Evolutionary conservation across 106 monocot genomes (phyloP).

Genomic region (Dendrobium officinale): DNA sequence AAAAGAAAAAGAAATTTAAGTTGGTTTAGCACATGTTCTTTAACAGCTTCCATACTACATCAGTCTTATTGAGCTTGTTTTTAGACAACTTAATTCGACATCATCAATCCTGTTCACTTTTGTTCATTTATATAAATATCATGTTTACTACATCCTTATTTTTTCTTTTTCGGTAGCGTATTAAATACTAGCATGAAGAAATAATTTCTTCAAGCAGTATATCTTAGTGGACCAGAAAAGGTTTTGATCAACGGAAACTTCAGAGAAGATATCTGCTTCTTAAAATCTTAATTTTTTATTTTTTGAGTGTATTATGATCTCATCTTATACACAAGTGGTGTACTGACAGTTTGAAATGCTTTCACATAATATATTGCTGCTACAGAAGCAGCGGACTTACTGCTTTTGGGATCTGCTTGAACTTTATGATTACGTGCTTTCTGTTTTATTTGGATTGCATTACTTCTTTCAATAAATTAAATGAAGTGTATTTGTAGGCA

Average conservation of each 20-base stretch:
- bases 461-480: background rate
- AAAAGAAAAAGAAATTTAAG: too few species aligned
- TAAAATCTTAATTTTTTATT: background rate
- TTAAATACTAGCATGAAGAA: background rate
- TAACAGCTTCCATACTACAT: too few species aligned
- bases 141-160: too few species aligned
- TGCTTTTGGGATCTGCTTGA: background rate
- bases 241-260: background rate
- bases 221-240: background rate
- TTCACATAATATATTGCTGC: background rate
- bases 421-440: background rate
- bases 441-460: background rate
- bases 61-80: too few species aligned
- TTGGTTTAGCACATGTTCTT: too few species aligned
- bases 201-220: background rate
- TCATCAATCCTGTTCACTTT: too few species aligned
- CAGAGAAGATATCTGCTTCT: background rate
- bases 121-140: too few species aligned
- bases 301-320: background rate
- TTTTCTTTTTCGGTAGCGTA: background rate
- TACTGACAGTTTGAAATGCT: background rate
- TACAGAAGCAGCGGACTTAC: background rate
- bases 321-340: background rate
- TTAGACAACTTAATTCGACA: too few species aligned
- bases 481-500: slow-evolving; percentile 41